Conservation (phyloP, 2,329 filamentous ascomycete species). For the Aspergillus quadrilineatus region DNA sequence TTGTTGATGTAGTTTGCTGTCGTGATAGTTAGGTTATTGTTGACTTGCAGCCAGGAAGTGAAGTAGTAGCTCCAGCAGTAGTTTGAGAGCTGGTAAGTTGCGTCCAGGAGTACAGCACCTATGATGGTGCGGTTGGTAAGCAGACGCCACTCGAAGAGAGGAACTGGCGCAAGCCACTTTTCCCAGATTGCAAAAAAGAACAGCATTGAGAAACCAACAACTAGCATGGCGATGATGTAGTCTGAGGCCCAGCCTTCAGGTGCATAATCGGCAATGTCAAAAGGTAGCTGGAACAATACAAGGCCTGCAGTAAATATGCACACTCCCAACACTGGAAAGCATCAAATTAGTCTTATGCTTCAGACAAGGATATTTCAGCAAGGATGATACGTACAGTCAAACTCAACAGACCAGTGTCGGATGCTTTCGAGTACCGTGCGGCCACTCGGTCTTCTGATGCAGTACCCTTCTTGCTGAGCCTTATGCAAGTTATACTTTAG, state of each 20-base stretch:
- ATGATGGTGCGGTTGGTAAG: slow-evolving; percentile 24
- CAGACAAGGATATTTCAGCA: not conserved
- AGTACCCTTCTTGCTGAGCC: slow-evolving; percentile 38
- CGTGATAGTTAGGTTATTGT: slow-evolving; percentile 28
- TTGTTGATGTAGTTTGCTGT: slow-evolving; percentile 47
- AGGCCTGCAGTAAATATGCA: slow-evolving; percentile 62
- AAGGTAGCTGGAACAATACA: slow-evolving; percentile 64
- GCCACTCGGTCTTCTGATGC: slow-evolving; percentile 38
- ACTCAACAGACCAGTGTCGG: slow-evolving; percentile 56
- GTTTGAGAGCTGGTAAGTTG: slow-evolving; percentile 24
- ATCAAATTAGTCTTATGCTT: not conserved
- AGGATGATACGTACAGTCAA: slow-evolving; percentile 50
- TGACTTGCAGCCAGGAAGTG: slow-evolving; percentile 23
- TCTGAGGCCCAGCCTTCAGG: slow-evolving; percentile 44
- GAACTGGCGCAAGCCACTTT: slow-evolving; percentile 48
- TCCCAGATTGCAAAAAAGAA: slow-evolving; percentile 56
- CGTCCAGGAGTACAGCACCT: slow-evolving; percentile 26
- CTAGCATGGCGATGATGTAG: slow-evolving; percentile 51
- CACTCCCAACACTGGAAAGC: slow-evolving; percentile 54
- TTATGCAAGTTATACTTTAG: slow-evolving; percentile 57
- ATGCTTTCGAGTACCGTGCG: slow-evolving; percentile 51
- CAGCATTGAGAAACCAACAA: slow-evolving; percentile 56
- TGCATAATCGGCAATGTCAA: slow-evolving; percentile 51
- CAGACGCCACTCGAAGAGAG: slow-evolving; percentile 59
- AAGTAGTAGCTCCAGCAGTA: slow-evolving; percentile 24